phyloP scores from a whole-genome alignment of 2,329 filamentous ascomycete genomes.

The Paramyrothecium roridum region DNA sequence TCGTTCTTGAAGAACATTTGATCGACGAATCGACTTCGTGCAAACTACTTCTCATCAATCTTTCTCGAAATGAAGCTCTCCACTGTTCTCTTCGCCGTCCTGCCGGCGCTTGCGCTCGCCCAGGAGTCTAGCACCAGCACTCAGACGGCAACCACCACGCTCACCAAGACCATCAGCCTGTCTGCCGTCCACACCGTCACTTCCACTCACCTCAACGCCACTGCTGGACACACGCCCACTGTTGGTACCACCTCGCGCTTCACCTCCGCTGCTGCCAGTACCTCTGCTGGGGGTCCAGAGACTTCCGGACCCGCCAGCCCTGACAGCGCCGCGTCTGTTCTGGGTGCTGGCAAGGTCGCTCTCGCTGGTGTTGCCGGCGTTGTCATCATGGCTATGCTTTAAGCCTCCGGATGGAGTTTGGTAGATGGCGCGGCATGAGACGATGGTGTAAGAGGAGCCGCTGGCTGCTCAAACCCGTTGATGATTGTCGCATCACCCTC shows the following conservation, averaged over 20 bases:
- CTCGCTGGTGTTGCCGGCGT: conserved; percentile 49
- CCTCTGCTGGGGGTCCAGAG: conserved; percentile 17
- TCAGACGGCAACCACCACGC: conserved; percentile 47
- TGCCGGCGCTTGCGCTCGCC: conserved; percentile 53
- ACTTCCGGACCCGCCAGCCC: conserved; percentile 21
- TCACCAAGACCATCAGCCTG: conserved; percentile 52
- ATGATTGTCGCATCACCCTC: not conserved
- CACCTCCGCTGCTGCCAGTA: conserved; percentile 14
- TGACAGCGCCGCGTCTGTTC: conserved; percentile 37
- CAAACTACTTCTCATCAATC: not conserved
- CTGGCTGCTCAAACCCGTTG: not conserved
- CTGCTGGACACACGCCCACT: conserved; percentile 9
- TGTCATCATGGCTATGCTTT: conserved; percentile 49
- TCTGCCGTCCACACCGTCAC: conserved; percentile 40
- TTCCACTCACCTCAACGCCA: conserved; percentile 15
- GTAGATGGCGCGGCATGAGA: not conserved
- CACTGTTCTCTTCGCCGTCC: conserved; percentile 43
- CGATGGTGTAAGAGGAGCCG: not conserved
- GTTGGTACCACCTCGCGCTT: conserved; percentile 15
- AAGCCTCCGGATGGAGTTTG: conserved; percentile 17
- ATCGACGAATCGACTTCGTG: too few relatives aligned
- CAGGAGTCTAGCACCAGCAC: conserved; percentile 30
- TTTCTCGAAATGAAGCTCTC: conserved; percentile 33
- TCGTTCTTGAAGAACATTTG: too few relatives aligned
- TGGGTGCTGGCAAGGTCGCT: conserved; percentile 41